phyloP scores from a whole-genome alignment of 2,329 filamentous ascomycete genomes.

The Coniella vitis region DNA sequence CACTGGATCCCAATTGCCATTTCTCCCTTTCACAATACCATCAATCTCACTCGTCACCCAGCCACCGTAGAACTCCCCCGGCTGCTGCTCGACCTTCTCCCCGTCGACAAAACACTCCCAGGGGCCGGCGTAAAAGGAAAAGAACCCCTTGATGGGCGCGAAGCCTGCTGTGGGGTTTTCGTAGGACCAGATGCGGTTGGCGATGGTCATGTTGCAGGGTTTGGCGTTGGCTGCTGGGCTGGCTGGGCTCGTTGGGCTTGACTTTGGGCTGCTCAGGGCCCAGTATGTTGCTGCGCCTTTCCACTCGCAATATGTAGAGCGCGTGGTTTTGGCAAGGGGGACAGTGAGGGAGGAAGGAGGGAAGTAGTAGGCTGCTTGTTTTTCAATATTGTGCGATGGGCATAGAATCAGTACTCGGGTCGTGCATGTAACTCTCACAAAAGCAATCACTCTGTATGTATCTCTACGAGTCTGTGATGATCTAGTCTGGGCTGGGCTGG shows the following conservation, averaged over 20 bases:
- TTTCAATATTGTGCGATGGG: background rate
- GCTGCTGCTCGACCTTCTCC: conserved; percentile 51
- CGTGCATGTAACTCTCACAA: too few species aligned
- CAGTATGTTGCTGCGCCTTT: conserved; percentile 56
- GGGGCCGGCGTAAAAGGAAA: conserved; percentile 54
- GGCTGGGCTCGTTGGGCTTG: conserved; percentile 32
- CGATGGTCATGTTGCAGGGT: conserved; percentile 26
- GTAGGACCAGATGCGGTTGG: conserved; percentile 53
- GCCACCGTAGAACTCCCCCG: conserved; percentile 57
- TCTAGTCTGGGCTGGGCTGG: too few species aligned
- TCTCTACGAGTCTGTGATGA: too few species aligned
- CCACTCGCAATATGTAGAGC: conserved; percentile 50
- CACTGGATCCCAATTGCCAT: conserved; percentile 33
- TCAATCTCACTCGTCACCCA: conserved; percentile 57
- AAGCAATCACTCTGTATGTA: too few species aligned
- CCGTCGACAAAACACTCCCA: conserved; percentile 59
- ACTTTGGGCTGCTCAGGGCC: too few species aligned
- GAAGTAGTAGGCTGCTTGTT: conserved; percentile 48
- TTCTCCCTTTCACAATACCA: conserved; percentile 39
- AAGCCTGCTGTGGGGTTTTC: conserved; percentile 46
- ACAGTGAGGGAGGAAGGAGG: conserved; percentile 43
- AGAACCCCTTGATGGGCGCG: conserved; percentile 44
- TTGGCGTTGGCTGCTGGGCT: conserved; percentile 16
- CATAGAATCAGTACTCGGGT: background rate
- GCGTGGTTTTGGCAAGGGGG: conserved; percentile 37